Evolutionary conservation across 805 yeast species (phyloP), one percentile per base, ranked within the genome.

Genomic region (Debaryomyces hansenii): DNA sequence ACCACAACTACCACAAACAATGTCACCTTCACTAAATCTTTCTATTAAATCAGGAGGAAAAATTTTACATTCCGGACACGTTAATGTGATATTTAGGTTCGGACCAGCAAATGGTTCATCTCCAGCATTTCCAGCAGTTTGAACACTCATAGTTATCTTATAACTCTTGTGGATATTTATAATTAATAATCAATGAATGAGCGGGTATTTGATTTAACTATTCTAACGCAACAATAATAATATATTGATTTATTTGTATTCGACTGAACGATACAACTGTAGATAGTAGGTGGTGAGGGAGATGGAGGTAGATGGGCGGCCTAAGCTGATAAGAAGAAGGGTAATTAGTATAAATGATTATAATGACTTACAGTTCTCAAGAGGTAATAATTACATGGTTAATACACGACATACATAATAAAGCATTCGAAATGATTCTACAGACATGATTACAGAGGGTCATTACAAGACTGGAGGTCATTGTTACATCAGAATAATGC

Each of bases 1-100:
- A 2, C 99, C 99, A 74, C 99, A 94, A 51, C 90, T 78, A 1
- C 96, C 98, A 72, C 99, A 92, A n/a, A 92, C 97, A 57, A 94
- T 90, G 67, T 92, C 99, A 36, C 99, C 99, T 65, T 92, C 98
- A 56, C 96, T 87, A 60, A 91, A 95, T 56, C 97, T 75, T 70
- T 92, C 99, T 20, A 91, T 88, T 52, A 92, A 76, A 60, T 92
- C 96, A 4, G 99, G 99, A 11, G 99, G 99, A 60, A 83, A 88
- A 29, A 88, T 91, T 63, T 90, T 87, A 71, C 99, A 92, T 62
- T 92, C 99, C 2, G 98, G 98, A 64, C 99, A 92, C 14, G 92
- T 84, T 52, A 92, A 75, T 11, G 89, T 87, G 54, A 92, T 90
- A 64, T 90, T 92, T 62, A 92, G 76, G 69, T 92, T 87, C 16